Evolutionary conservation across 2,329 filamentous ascomycete species (phyloP), one percentile per base, ranked within the genome.

Genomic region (Fusarium chlamydosporum): DNA sequence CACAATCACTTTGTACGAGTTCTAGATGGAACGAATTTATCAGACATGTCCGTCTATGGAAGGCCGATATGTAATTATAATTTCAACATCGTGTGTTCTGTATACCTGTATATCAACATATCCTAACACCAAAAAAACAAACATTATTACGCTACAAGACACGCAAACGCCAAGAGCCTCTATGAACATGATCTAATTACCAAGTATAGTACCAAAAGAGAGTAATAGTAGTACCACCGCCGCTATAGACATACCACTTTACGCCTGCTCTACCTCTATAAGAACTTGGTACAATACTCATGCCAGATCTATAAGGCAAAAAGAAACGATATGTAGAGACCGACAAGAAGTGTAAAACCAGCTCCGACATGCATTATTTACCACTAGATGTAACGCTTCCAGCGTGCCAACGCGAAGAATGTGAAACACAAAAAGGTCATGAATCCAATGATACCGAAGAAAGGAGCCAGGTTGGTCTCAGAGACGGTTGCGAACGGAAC

Each of bases 401-500:
- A 78, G 51, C 85, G 79, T 15, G 86, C 86, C 71, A 82, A 73
- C 6, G 78, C 56, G 18, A 88, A 70, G 46, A 83, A 82, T 4
- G 85, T 47, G 13, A 82, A 65, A 47, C 83, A 86, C 61, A 90
- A 84, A 18, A 81, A 67, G 16, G 87, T 75, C 70, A 94, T 85
- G 57, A 82, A 81, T 18, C 67, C 45, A 41, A 70, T 65, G 48
- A 70, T 71, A 42, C 67, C 40, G 29, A 70, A 70, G 59, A 71
- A 70, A 29, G 67, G 58, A 23, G 57, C 79, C 31, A 94, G 84
- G 37, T 83, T 83, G 2, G 84, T 84, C 0, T 78, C 78, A 9
- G 37, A 18, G 31, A 23, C 77, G 1, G 84, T 84, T 0, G 72
- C 76, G 56, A 89, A 94, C 1, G 92, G 92, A 16, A 96, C 90